Evolutionary conservation across 192 early-diverging fungal genomes (phyloP).

Genomic region (Umbelopsis sp.): DNA sequence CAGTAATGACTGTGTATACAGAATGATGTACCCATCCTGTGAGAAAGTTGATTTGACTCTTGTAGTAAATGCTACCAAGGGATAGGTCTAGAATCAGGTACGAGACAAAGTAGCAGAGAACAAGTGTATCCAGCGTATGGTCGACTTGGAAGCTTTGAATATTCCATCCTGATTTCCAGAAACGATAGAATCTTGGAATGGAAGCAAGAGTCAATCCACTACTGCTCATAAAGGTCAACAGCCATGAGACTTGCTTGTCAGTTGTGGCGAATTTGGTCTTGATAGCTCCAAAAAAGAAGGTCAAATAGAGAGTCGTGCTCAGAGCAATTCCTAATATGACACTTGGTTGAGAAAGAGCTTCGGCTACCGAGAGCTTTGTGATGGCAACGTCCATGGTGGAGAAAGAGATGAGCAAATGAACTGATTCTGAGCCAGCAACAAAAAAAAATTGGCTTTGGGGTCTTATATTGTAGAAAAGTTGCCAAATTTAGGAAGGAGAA

Average conservation of each 20-base stretch:
- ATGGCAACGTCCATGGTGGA: not conserved
- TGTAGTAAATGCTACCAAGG: constrained; percentile 54
- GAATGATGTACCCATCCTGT: constrained; percentile 65
- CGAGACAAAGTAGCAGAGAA: constrained; percentile 52
- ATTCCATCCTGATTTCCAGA: constrained; percentile 24
- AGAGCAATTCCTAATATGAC: not conserved
- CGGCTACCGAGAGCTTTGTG: not conserved
- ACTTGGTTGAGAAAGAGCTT: constrained; percentile 12
- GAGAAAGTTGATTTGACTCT: constrained; percentile 44
- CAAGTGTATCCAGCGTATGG: constrained; percentile 24
- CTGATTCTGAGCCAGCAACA: not conserved
- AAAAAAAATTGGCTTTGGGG: not conserved
- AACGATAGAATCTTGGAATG: constrained; percentile 19
- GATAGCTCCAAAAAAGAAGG: constrained; percentile 6
- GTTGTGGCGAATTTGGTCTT: constrained; percentile 17
- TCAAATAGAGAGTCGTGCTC: not conserved
- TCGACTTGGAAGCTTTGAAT: constrained; percentile 13
- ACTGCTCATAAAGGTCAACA: constrained; percentile 26
- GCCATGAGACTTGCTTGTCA: constrained; percentile 30
- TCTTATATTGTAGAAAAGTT: not conserved
- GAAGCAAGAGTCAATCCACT: constrained; percentile 17
- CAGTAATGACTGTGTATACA: constrained; percentile 45
- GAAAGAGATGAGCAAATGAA: not conserved
- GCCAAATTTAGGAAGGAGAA: not conserved
- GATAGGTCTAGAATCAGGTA: constrained; percentile 56